Conservation (phyloP, 1,284 basidiomycete genomes). For the Tilletiopsis washingtonensis region DNA sequence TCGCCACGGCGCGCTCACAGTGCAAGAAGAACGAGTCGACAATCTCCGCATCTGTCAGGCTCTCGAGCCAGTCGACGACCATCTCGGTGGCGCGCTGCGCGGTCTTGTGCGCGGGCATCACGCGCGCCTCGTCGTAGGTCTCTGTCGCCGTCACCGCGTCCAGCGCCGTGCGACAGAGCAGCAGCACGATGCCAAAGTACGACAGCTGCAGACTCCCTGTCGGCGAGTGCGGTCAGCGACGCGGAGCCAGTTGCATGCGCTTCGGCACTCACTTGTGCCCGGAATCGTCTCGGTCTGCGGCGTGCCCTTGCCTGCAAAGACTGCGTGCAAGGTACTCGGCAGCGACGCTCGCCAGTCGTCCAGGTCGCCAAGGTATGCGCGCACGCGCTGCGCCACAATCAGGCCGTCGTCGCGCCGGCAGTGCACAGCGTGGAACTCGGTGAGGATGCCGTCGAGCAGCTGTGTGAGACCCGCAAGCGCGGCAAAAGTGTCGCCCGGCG, state of each 20-base stretch:
- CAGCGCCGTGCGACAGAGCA: slow-evolving; percentile 4
- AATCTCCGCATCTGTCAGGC: neutral
- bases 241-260: neutral
- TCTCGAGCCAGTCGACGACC: slow-evolving; percentile 7
- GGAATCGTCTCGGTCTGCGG: slow-evolving; percentile 1
- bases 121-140: neutral
- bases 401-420: neutral
- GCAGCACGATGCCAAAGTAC: slow-evolving; percentile 6
- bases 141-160: slow-evolving; percentile 6
- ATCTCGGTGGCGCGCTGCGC: slow-evolving; percentile 1
- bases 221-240: too few species aligned
- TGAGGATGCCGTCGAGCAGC: slow-evolving; percentile 2
- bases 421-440: slow-evolving; percentile 6
- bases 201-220: slow-evolving; percentile 5
- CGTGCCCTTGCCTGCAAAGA: neutral
- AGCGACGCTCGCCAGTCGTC: slow-evolving; percentile 7
- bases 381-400: slow-evolving; percentile 4
- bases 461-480: slow-evolving; percentile 3
- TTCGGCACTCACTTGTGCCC: slow-evolving; percentile 1
- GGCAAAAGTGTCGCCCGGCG: slow-evolving; percentile 8
- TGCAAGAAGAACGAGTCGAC: slow-evolving; percentile 1
- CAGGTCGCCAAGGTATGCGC: slow-evolving; percentile 1
- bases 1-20: neutral
- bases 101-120: slow-evolving; percentile 2
- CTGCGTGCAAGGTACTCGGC: neutral